phyloP scores from a whole-genome alignment of 371 early-diverging fungal species.

The Mucor plumbeus region DNA sequence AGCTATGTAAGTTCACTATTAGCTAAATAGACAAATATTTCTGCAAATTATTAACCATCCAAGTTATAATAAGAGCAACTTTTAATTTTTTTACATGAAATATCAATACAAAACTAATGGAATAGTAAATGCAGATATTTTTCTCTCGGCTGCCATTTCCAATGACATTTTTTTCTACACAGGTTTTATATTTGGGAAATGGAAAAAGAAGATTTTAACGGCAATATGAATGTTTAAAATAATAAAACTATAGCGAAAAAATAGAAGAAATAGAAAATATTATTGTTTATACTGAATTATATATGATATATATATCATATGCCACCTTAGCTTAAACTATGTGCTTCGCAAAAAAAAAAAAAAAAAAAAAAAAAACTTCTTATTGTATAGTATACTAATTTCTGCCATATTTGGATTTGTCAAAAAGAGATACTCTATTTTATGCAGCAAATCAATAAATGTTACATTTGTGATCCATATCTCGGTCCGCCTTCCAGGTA shows the following conservation, averaged over 20 bases:
- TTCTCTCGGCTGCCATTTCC: neutral
- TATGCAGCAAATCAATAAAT: neutral
- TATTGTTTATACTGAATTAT: no score
- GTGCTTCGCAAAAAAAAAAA: neutral
- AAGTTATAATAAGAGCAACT: slow-evolving; percentile 42
- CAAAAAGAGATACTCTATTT: neutral
- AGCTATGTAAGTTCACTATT: neutral
- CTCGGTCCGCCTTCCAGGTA: neutral
- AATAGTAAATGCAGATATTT: slow-evolving; percentile 6
- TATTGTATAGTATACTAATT: no score
- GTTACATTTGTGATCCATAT: neutral
- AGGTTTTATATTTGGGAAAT: neutral
- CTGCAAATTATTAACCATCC: slow-evolving; percentile 52
- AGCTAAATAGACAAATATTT: neutral
- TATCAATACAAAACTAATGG: slow-evolving; percentile 12
- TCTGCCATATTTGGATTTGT: neutral
- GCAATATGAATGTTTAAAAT: neutral
- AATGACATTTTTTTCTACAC: neutral
- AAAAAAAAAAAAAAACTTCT: no score
- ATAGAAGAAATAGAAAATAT: no score
- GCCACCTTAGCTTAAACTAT: no score
- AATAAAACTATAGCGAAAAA: neutral
- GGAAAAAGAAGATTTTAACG: no score
- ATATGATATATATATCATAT: no score
- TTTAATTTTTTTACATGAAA: no score